These are phyloP conservation scores for Kwoniella sp. DNA, from an alignment of 768 basidiomycete genomes.

Conservation along the genomic window DNA sequence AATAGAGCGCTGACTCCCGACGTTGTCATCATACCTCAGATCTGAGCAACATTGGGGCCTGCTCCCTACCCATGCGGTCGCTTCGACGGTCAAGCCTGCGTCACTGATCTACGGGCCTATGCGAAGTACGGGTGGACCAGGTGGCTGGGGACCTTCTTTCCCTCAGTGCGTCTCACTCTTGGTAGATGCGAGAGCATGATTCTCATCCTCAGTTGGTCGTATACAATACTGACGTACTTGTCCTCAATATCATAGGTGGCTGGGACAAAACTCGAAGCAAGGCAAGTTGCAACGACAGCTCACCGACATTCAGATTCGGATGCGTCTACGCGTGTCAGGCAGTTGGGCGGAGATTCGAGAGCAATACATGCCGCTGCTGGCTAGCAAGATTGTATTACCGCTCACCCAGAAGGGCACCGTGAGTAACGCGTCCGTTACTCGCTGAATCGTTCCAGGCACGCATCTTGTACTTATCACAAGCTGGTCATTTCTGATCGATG, in stretches of 20 bases:
- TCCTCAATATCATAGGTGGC: conserved; percentile 71
- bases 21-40: conserved; percentile 59
- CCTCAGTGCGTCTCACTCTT: conserved; percentile 71
- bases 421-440: conserved; percentile 54
- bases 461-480: background rate
- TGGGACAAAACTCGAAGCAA: conserved; percentile 96
- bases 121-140: conserved; percentile 26
- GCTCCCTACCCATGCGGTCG: conserved; percentile 89
- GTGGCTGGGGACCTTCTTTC: conserved; percentile 61
- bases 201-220: background rate
- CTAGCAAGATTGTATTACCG: conserved; percentile 76
- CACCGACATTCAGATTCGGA: conserved; percentile 86
- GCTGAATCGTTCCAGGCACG: background rate
- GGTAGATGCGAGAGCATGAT: background rate
- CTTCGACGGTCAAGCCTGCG: conserved; percentile 86
- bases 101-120: conserved; percentile 73
- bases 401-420: conserved; percentile 74
- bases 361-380: conserved; percentile 86
- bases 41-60: conserved; percentile 94
- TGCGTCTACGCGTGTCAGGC: conserved; percentile 91
- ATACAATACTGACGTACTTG: background rate
- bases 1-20: background rate
- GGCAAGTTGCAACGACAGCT: conserved; percentile 77
- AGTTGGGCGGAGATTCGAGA: conserved; percentile 87
- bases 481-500: background rate